A percentile compares a stretch with the other conserved stretches of the same genome.
These are phyloP conservation scores for Botrytis sinoallii DNA, from an alignment of 2,329 filamentous ascomycete species.

Conservation along the genomic window DNA sequence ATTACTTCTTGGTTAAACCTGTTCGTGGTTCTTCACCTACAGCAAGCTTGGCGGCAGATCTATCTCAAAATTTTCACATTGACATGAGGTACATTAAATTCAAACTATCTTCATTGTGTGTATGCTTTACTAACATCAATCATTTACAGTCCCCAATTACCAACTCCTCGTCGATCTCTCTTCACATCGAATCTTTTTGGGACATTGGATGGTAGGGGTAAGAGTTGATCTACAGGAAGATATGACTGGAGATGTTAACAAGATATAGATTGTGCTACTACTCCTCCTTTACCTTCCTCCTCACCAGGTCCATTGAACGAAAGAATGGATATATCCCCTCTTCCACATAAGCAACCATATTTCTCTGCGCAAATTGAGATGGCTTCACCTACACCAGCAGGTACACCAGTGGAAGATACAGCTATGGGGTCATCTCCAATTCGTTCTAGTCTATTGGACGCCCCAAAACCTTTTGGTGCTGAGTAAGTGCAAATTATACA, in stretches of 20 bases:
- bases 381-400: constrained; percentile 67
- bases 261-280: constrained; percentile 68
- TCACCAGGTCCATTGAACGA: constrained; percentile 72
- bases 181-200: constrained; percentile 71
- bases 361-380: constrained; percentile 59
- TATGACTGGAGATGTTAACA: constrained; percentile 38
- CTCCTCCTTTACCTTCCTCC: constrained; percentile 79
- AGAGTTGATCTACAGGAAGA: constrained; percentile 39
- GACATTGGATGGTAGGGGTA: constrained; percentile 45
- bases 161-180: constrained; percentile 78
- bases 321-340: constrained; percentile 88
- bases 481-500: constrained; percentile 48
- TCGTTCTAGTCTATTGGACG: constrained; percentile 48
- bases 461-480: constrained; percentile 46
- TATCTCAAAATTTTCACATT: constrained; percentile 96
- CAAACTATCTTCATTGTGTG: not conserved
- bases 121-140: constrained; percentile 17
- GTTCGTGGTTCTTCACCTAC: constrained; percentile 85
- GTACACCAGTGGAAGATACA: constrained; percentile 43
- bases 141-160: constrained; percentile 68
- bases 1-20: constrained; percentile 81
- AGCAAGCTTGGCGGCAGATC: constrained; percentile 83
- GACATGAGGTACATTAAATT: constrained; percentile 72
- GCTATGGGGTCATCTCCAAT: constrained; percentile 56
- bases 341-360: constrained; percentile 81